Conservation (phyloP, 2,329 filamentous ascomycete genomes). For the Fusarium setosum region DNA sequence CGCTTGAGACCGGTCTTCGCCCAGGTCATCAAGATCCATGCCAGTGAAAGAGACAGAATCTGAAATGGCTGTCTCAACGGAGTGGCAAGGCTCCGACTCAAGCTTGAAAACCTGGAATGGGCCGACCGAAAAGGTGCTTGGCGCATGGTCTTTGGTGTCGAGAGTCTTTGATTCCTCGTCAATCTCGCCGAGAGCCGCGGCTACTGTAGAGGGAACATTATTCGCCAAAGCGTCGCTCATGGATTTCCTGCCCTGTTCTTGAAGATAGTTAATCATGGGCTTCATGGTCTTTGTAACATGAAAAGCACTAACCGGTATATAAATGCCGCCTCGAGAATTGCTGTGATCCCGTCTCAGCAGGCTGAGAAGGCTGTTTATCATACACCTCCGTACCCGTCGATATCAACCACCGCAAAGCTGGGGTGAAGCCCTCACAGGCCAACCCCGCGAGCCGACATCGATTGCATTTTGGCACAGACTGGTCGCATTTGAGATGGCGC, state of each 20-base stretch:
- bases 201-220: slow-evolving; percentile 23
- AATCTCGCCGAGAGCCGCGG: slow-evolving; percentile 28
- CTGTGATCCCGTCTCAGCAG: slow-evolving; percentile 13
- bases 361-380: slow-evolving; percentile 22
- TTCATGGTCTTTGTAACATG: neutral
- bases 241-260: slow-evolving; percentile 24
- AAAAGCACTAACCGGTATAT: slow-evolving; percentile 22
- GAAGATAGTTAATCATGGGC: neutral
- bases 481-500: slow-evolving; percentile 38
- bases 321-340: slow-evolving; percentile 34
- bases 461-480: slow-evolving; percentile 28
- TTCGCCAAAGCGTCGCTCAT: slow-evolving; percentile 31
- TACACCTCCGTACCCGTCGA: slow-evolving; percentile 32
- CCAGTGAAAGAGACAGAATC: slow-evolving; percentile 15
- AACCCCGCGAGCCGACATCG: slow-evolving; percentile 29
- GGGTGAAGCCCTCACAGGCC: slow-evolving; percentile 33
- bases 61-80: slow-evolving; percentile 9
- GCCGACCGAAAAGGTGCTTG: slow-evolving; percentile 7
- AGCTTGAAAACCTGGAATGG: slow-evolving; percentile 37
- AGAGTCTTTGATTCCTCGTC: slow-evolving; percentile 32
- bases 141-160: neutral
- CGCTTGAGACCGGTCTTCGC: slow-evolving; percentile 6
- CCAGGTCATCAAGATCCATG: slow-evolving; percentile 21
- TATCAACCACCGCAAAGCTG: slow-evolving; percentile 32
- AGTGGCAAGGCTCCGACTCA: neutral